Evolutionary conservation across 441 rosid genomes (phyloP), one percentile per base, ranked within the genome.

Genomic region (Croton setiger): DNA sequence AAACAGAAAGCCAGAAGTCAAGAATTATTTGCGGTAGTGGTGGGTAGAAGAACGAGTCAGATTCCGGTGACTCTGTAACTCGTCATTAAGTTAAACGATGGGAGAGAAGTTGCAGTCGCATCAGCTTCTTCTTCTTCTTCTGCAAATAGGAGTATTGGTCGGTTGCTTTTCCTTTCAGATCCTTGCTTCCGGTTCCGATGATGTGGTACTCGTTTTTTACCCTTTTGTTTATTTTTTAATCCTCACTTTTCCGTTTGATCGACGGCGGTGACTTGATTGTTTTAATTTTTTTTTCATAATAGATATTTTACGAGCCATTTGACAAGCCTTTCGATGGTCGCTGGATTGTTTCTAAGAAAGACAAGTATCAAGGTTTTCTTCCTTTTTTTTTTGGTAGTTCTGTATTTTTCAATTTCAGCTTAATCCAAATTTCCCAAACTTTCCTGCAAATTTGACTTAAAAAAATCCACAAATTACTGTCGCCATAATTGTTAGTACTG

Each of bases 321-420:
- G 98, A 87, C 14, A 88, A 92, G 77, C 14, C 90, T 1, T 94
- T 90, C 62, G 92, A 88, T 31, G 96, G 97, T 9, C 84, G 93
- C 43, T 94, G 99, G 99, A 72, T 80, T 72, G 88, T 86, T 49
- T 92, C 99, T 8, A 80, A 80, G 75, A 94, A 85, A 72, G 81
- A 76, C 36, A 98, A 88, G 0, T 94, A 92, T 70, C 64, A 77
- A 77, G 99, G 97, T 92, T 54, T 54, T 8, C n/a, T 23, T 20
- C 4, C 18, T 64, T 13, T 62, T 7, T 17, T 48, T 7, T 7
- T 0, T 36, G 11, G n/a, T 11, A 1, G 21, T n/a, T 63, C 13
- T 9, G 47, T 39, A 17, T 4, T 5, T 48, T 67, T 21, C 8
- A 6, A 6, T 51, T 51, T n/a, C 20, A n/a, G n/a, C n/a, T n/a